Conservation (phyloP, 106 monocot species). For the Acanthochlamys bracteata region DNA sequence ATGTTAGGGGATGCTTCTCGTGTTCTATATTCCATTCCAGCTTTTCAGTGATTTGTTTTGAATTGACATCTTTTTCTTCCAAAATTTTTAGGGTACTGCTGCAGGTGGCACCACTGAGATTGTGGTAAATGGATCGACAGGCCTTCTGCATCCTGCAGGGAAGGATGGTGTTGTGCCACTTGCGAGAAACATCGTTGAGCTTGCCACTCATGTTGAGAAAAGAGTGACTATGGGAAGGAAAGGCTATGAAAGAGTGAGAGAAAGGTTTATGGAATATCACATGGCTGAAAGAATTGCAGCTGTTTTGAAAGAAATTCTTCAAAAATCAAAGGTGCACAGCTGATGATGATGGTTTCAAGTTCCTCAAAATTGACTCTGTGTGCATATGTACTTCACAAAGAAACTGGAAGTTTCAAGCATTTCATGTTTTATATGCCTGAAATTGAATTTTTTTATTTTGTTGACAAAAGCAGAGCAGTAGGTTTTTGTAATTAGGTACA, state of each 20-base stretch:
- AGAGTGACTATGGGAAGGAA: constrained; percentile 63
- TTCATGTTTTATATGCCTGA: no score
- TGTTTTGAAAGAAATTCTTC: constrained; percentile 58
- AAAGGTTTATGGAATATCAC: constrained; percentile 82
- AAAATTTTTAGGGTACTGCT: constrained; percentile 54
- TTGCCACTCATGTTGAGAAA: constrained; percentile 54
- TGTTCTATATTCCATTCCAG: no score
- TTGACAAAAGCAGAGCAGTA: no score
- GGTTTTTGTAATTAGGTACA: no score
- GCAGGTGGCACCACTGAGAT: constrained; percentile 96
- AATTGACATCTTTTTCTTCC: background rate
- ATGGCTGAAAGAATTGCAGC: constrained; percentile 76
- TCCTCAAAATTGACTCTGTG: no score
- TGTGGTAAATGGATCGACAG: constrained; percentile 71
- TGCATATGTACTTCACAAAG: no score
- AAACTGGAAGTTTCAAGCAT: no score
- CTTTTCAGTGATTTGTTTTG: background rate
- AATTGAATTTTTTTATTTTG: no score
- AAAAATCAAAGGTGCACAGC: constrained; percentile 17
- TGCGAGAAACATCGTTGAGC: constrained; percentile 75
- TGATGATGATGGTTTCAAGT: no score
- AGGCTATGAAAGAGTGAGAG: constrained; percentile 80
- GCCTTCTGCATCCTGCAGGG: constrained; percentile 79
- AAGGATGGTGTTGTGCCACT: constrained; percentile 67
- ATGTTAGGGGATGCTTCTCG: no score